These are phyloP conservation scores for Sesbania bispinosa DNA, from an alignment of 306 rosid genomes.

Conservation along the genomic window DNA sequence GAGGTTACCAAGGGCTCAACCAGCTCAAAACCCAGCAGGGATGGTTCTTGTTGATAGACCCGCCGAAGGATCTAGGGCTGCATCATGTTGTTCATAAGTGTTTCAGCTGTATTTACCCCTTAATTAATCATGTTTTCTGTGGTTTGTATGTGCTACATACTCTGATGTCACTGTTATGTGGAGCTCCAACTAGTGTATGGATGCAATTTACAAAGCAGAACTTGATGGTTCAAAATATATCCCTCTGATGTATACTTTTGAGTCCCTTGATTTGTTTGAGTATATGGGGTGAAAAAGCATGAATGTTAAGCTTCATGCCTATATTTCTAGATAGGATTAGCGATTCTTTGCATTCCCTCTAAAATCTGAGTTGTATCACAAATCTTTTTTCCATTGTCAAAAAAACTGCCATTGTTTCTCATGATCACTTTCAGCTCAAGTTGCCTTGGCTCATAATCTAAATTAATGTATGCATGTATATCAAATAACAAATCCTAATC, in stretches of 20 bases:
- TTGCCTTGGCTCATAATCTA: too few species aligned
- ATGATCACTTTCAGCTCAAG: too few species aligned
- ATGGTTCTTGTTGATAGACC: slow-evolving; percentile 69
- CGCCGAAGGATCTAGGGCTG: slow-evolving; percentile 46
- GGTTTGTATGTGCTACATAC: slow-evolving; percentile 32
- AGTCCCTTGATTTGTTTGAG: slow-evolving; percentile 16
- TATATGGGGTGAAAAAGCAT: background rate
- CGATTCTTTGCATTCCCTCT: background rate
- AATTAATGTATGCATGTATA: too few species aligned
- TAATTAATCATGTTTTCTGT: slow-evolving; percentile 28
- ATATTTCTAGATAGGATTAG: background rate
- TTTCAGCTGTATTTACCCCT: background rate
- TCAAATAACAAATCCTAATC: too few species aligned
- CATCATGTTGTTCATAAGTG: slow-evolving; percentile 54
- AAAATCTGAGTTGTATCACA: background rate
- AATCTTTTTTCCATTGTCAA: too few species aligned
- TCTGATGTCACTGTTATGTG: slow-evolving; percentile 24
- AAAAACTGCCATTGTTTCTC: too few species aligned
- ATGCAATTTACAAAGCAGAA: slow-evolving; percentile 27
- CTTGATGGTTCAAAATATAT: slow-evolving; percentile 29
- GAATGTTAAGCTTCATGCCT: background rate
- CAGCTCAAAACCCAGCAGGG: slow-evolving; percentile 61
- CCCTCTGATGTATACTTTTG: background rate
- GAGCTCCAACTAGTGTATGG: slow-evolving; percentile 23
- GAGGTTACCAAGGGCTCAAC: slow-evolving; percentile 59